Percentiles rank a stretch among this genome's conserved stretches.
These are phyloP conservation scores for Aspergillus floridensis DNA, from an alignment of 2,329 filamentous ascomycete species.

Conservation along the genomic window DNA sequence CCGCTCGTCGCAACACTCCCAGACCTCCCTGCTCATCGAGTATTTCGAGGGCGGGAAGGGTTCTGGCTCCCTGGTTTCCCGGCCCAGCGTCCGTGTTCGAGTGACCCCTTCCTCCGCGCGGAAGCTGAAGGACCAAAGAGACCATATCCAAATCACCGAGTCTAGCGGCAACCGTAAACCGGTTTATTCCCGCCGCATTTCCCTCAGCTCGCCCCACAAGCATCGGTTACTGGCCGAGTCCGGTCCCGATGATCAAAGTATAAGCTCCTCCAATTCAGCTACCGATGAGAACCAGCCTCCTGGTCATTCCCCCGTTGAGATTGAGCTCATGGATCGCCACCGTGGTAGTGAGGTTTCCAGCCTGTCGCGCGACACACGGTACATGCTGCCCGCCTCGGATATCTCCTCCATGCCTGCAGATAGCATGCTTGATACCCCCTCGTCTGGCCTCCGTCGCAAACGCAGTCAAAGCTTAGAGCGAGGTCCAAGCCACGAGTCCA, in stretches of 20 bases:
- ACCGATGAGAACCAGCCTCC: conserved; percentile 76
- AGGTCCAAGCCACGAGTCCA: conserved; percentile 32
- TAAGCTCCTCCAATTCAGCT: conserved; percentile 72
- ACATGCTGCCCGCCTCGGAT: conserved; percentile 71
- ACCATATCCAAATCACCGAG: conserved; percentile 85
- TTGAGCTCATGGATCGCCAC: conserved; percentile 73
- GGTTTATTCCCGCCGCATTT: conserved; percentile 66
- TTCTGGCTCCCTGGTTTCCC: conserved; percentile 57
- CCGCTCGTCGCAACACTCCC: conserved; percentile 61
- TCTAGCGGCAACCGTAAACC: conserved; percentile 70
- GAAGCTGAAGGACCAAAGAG: conserved; percentile 56
- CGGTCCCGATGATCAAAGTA: conserved; percentile 61
- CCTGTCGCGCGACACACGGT: conserved; percentile 59
- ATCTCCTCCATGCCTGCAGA: conserved; percentile 80
- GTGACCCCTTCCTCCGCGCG: conserved; percentile 71
- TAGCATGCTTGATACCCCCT: conserved; percentile 62
- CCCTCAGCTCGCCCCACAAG: conserved; percentile 50
- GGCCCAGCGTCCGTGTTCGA: conserved; percentile 77
- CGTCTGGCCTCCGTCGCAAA: conserved; percentile 46
- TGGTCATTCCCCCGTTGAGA: conserved; percentile 71
- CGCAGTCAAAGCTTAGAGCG: conserved; percentile 52
- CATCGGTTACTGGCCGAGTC: conserved; percentile 33
- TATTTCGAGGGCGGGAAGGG: conserved; percentile 81
- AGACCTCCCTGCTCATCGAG: conserved; percentile 89
- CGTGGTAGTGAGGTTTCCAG: conserved; percentile 65